Evolutionary conservation across 208 protist genomes (phyloP), one percentile per base, ranked within the genome.

Genomic region (Novymonas esmeraldas): DNA sequence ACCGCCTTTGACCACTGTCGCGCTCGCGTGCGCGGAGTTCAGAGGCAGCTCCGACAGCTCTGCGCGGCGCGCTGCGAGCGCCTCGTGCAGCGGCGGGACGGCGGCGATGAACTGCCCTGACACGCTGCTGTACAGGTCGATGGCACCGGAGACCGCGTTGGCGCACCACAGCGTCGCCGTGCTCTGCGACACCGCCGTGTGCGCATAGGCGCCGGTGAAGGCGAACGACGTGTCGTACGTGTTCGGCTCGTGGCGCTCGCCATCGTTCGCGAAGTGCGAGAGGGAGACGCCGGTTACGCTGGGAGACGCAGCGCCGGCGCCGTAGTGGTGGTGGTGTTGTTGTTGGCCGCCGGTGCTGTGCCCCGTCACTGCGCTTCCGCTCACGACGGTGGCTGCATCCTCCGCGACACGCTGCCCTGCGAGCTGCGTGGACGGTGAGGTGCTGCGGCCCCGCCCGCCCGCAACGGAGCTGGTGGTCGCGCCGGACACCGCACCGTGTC

Each of bases 111-210:
- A 65, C 50, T 84, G 54, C 0, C 87, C 87, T 0, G 87, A 88
- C 18, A 90, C 51, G 29, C 75, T 75, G 71, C 79, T 93, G 68
- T 84, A 93, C 6, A 93, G 59, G 64, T 93, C 87, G 9, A 93
- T 70, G 2, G 59, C 51, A 6, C 82, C 84, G 5, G 65, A 81
- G 42, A 61, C 56, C 0, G 28, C 51, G 65, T 90, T 89, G 18
- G 72, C 84, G 9, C 78, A 82, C 87, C 87, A 93, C 22, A 93
- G 49, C 13, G 87, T 65, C 1, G 82, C 87, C 26, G 78, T 84
- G 0, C 54, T 31, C 14, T 61, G 68, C 4, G 82, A 79, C 11
- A 81, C 55, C 1, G 50, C 68, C 0, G 82, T 58, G 59, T 70
- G 66, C 2, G 18, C 14, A 45, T 93, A 93, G 13, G 64, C 46